phyloP scores from a whole-genome alignment of 768 basidiomycete species.

The Coprinopsis cinerea region DNA sequence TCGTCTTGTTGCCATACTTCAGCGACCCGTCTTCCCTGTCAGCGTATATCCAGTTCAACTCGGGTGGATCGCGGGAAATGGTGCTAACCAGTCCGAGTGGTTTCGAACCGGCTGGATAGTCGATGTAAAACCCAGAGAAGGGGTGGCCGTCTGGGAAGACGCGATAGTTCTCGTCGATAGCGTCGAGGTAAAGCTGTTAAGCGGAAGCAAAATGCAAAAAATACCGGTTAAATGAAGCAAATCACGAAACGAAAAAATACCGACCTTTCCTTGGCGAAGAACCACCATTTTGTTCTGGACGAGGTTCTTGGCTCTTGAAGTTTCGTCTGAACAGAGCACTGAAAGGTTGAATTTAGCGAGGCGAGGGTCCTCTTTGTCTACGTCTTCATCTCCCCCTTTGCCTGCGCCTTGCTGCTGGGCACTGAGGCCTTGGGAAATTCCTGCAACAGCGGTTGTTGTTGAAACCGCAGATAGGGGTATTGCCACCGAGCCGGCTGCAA shows the following conservation, averaged over 20 bases:
- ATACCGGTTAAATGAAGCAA: neutral
- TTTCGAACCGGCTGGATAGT: conserved; percentile 22
- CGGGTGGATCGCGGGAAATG: conserved; percentile 24
- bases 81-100: conserved; percentile 25
- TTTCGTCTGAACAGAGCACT: conserved; percentile 13
- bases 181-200: conserved; percentile 27
- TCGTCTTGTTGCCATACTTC: conserved; percentile 26
- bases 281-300: conserved; percentile 22
- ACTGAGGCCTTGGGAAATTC: conserved; percentile 22
- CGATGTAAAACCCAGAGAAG: conserved; percentile 27
- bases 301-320: conserved; percentile 10
- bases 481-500: conserved; percentile 22
- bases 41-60: conserved; percentile 29
- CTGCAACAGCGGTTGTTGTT: conserved; percentile 22
- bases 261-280: conserved; percentile 21
- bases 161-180: conserved; percentile 18
- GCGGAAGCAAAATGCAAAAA: no score
- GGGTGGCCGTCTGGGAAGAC: conserved; percentile 22
- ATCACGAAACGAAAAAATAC: neutral
- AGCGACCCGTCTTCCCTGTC: conserved; percentile 20
- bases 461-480: conserved; percentile 23
- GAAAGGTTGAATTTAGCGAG: conserved; percentile 24
- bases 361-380: conserved; percentile 22
- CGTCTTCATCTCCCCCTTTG: conserved; percentile 12
- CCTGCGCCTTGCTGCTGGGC: conserved; percentile 15